Evolutionary conservation across 306 rosid genomes (phyloP).

Genomic region (Prunus davidiana): DNA sequence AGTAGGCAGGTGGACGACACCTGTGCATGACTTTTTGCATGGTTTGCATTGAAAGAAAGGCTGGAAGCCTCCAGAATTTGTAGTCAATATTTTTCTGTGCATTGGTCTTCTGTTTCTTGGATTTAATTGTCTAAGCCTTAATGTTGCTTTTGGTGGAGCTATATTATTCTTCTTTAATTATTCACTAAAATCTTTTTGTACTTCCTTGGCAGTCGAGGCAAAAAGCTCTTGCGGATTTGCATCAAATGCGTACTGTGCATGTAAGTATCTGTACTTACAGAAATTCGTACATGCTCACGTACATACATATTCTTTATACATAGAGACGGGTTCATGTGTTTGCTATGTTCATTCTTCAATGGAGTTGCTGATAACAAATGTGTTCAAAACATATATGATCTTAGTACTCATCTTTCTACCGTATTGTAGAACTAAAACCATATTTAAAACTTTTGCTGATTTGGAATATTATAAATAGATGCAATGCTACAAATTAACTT

Average conservation of each 20-base stretch:
- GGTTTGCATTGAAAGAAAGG: background rate
- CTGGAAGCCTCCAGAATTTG: background rate
- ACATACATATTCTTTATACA: background rate
- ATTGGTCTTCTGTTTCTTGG: background rate
- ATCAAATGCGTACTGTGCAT: constrained; percentile 76
- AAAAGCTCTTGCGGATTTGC: constrained; percentile 80
- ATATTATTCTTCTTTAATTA: background rate
- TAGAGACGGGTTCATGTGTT: background rate
- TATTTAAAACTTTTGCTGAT: background rate
- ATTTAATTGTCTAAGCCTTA: background rate
- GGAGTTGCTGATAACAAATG: background rate
- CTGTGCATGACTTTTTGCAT: background rate
- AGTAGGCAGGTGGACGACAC: background rate
- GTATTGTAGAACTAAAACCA: background rate
- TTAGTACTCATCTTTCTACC: background rate
- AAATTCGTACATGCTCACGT: background rate
- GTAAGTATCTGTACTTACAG: constrained; percentile 36
- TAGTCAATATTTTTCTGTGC: background rate
- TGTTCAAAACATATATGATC: background rate
- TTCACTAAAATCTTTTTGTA: background rate
- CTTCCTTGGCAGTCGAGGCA: constrained; percentile 72
- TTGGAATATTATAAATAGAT: background rate
- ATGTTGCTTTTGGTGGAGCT: background rate
- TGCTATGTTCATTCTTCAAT: background rate
- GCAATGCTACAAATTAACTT: background rate